Conservation (phyloP, 306 rosid genomes). For the Dryas alaskensis region DNA sequence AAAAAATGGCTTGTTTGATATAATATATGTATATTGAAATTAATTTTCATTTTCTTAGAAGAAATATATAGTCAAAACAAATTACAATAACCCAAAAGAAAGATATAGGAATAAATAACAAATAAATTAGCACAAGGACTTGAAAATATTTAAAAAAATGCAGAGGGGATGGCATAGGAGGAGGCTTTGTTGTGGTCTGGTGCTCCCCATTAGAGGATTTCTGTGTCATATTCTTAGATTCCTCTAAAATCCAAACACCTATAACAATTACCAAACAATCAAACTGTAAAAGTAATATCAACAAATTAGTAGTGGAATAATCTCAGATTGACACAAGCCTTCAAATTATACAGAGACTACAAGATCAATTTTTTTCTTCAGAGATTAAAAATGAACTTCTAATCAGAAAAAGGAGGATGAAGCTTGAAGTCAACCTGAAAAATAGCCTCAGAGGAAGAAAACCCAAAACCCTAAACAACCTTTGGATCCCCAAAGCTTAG, state of each 20-base stretch:
- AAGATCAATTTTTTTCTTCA: background rate
- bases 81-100: constrained; percentile 7
- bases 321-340: constrained; percentile 15
- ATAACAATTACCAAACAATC: constrained; percentile 16
- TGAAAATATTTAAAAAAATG: constrained; percentile 81
- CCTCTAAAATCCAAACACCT: constrained; percentile 31
- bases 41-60: background rate
- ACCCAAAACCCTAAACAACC: constrained; percentile 38
- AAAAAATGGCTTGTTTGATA: background rate
- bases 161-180: constrained; percentile 85
- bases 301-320: background rate
- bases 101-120: background rate
- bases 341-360: background rate
- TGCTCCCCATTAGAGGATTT: constrained; percentile 59
- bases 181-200: constrained; percentile 47
- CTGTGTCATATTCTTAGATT: constrained; percentile 51
- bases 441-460: constrained; percentile 28
- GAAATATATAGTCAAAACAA: background rate
- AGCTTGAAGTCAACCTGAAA: constrained; percentile 25
- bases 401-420: constrained; percentile 11
- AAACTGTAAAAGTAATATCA: background rate
- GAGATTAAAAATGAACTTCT: background rate
- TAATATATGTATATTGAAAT: background rate
- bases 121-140: constrained; percentile 34
- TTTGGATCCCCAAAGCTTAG: constrained; percentile 32